phyloP scores from a whole-genome alignment of 2,329 filamentous ascomycete species.

The Lecanicillium sp. region DNA sequence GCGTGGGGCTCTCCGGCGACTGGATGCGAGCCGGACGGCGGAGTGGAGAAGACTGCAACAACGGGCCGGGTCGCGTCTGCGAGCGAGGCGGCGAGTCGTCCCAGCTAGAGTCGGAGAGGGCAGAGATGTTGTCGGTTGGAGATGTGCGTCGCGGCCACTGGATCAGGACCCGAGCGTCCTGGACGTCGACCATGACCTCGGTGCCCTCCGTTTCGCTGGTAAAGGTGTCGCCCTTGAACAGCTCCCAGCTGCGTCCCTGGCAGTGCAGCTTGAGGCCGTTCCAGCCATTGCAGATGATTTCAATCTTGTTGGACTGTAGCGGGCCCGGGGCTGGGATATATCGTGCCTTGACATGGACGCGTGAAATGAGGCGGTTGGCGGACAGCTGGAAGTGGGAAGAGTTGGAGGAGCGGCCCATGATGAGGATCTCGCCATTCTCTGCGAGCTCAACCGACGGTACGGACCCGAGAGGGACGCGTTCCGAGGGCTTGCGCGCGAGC shows the following conservation, averaged over 20 bases:
- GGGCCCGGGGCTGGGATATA: conserved; percentile 65
- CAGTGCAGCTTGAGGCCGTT: conserved; percentile 92
- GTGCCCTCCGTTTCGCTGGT: conserved; percentile 79
- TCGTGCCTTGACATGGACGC: conserved; percentile 82
- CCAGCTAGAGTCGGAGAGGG: conserved; percentile 62
- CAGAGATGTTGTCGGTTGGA: conserved; percentile 33
- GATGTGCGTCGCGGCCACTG: conserved; percentile 64
- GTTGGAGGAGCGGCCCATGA: conserved; percentile 90
- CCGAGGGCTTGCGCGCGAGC: conserved; percentile 56
- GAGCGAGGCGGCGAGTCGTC: conserved; percentile 50
- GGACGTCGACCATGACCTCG: conserved; percentile 92
- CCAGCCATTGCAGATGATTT: conserved; percentile 90
- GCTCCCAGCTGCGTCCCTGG: conserved; percentile 76
- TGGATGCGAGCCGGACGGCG: conserved; percentile 49
- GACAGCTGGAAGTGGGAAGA: conserved; percentile 95
- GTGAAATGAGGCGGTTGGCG: conserved; percentile 84
- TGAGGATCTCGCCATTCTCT: conserved; percentile 70
- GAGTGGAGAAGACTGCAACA: conserved; percentile 55
- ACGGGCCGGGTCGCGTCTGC: conserved; percentile 19
- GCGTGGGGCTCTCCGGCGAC: conserved; percentile 67
- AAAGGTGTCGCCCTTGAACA: conserved; percentile 83
- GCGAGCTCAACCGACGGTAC: conserved; percentile 78
- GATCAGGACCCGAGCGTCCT: conserved; percentile 82
- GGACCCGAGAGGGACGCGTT: conserved; percentile 73
- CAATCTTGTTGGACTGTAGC: conserved; percentile 68